phyloP scores from a whole-genome alignment of 1,139 yeast species.

The Yamadazyma dushanensis region DNA sequence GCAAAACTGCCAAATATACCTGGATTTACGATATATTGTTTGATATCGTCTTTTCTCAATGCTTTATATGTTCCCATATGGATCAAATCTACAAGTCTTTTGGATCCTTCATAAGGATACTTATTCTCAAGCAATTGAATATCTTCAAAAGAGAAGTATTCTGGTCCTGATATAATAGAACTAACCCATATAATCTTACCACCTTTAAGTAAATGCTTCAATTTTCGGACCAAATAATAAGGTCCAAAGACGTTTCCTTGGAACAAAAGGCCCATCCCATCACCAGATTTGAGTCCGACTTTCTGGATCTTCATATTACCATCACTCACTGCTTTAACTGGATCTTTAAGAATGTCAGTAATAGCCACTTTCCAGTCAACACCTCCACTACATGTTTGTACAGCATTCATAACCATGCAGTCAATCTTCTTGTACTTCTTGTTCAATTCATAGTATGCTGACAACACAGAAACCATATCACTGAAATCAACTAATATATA shows the following conservation, averaged over 20 bases:
- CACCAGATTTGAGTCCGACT: slow-evolving; percentile 68
- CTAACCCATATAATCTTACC: slow-evolving; percentile 84
- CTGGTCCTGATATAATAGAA: slow-evolving; percentile 73
- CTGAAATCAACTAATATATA: slow-evolving; percentile 84
- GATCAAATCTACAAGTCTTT: slow-evolving; percentile 78
- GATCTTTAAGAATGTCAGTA: slow-evolving; percentile 61
- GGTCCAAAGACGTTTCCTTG: slow-evolving; percentile 97
- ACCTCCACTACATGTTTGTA: slow-evolving; percentile 84
- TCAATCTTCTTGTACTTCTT: slow-evolving; percentile 67
- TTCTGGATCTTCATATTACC: slow-evolving; percentile 83
- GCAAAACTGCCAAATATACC: slow-evolving; percentile 90
- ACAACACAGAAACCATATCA: slow-evolving; percentile 82
- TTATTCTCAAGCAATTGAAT: slow-evolving; percentile 64
- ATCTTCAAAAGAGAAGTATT: slow-evolving; percentile 70
- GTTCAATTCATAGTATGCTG: slow-evolving; percentile 69
- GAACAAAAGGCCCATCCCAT: slow-evolving; percentile 81
- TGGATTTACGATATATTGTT: slow-evolving; percentile 83
- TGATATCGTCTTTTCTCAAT: slow-evolving; percentile 52
- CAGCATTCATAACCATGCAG: slow-evolving; percentile 82
- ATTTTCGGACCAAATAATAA: slow-evolving; percentile 70
- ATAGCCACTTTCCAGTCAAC: slow-evolving; percentile 82
- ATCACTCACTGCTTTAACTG: slow-evolving; percentile 78
- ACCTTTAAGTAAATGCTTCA: slow-evolving; percentile 53
- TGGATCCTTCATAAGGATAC: slow-evolving; percentile 89
- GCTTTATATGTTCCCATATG: slow-evolving; percentile 68